Percentiles rank a stretch among this genome's conserved stretches.
Evolutionary conservation across 495 filamentous ascomycete genomes (phyloP).

Genomic region (Immersiella caudata): DNA sequence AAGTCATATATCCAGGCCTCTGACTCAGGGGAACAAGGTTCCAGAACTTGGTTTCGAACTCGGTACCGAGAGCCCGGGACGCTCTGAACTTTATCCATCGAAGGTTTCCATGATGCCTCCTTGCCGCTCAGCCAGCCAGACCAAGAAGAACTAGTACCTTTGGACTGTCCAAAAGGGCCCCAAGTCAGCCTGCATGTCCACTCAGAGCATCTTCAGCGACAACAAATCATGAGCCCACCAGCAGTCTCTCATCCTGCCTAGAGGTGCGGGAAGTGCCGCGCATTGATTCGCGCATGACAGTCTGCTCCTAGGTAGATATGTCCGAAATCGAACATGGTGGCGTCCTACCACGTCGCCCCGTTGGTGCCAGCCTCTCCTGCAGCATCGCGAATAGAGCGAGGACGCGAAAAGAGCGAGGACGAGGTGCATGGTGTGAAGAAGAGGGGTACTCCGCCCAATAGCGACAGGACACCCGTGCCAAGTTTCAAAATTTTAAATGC

Average conservation of each 20-base stretch:
- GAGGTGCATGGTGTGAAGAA: conserved; percentile 7
- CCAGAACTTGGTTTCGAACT: conserved; percentile 10
- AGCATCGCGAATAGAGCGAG: conserved; percentile 10
- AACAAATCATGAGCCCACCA: conserved; percentile 10
- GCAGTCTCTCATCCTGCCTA: conserved; percentile 6
- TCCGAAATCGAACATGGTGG: conserved; percentile 11
- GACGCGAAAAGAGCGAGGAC: conserved; percentile 8
- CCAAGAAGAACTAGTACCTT: conserved; percentile 11
- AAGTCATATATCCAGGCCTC: conserved; percentile 10
- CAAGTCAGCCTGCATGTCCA: conserved; percentile 10
- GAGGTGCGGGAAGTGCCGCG: conserved; percentile 7
- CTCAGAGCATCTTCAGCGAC: conserved; percentile 8
- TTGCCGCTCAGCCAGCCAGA: conserved; percentile 7
- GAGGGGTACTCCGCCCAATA: conserved; percentile 10
- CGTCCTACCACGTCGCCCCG: conserved; percentile 10
- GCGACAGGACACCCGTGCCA: conserved; percentile 6
- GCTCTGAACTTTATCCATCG: conserved; percentile 12
- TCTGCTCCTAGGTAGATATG: conserved; percentile 8
- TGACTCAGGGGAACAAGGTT: conserved; percentile 11
- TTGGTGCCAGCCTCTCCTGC: conserved; percentile 11
- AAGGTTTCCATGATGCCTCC: conserved; percentile 10
- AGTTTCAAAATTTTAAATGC: conserved; percentile 12
- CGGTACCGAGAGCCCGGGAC: conserved; percentile 11
- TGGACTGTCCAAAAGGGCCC: conserved; percentile 7
- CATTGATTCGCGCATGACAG: conserved; percentile 9